phyloP scores from a whole-genome alignment of 345 rosid genomes.

The Bruguiera gymnorhiza region DNA sequence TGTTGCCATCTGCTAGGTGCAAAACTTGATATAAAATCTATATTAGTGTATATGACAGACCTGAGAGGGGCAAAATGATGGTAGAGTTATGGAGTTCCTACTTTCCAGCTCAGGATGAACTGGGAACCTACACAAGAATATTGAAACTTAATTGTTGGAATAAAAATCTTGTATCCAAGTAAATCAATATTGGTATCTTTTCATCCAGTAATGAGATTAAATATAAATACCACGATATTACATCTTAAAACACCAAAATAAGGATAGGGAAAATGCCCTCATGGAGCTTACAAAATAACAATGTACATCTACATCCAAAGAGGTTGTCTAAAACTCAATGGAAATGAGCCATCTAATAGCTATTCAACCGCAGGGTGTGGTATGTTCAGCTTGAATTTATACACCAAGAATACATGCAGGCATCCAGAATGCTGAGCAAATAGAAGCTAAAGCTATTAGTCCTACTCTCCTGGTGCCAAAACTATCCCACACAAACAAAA shows the following conservation, averaged over 20 bases:
- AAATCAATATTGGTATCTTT: neutral
- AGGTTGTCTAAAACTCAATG: neutral
- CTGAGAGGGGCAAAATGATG: conserved; percentile 85
- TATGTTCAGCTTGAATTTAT: neutral
- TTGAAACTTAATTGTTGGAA: conserved; percentile 16
- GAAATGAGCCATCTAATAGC: neutral
- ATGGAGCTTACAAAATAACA: neutral
- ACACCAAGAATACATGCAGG: neutral
- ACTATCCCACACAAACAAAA: neutral
- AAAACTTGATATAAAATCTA: neutral
- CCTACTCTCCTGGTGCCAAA: neutral
- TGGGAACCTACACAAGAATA: conserved; percentile 54
- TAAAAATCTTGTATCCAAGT: neutral
- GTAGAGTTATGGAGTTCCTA: conserved; percentile 69
- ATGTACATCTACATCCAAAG: neutral
- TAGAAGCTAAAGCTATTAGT: neutral
- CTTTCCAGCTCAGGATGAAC: conserved; percentile 87
- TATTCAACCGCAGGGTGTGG: neutral
- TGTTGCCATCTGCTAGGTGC: neutral
- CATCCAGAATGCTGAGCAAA: neutral
- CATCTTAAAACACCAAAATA: too few species aligned
- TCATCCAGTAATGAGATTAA: too few species aligned
- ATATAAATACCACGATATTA: too few species aligned
- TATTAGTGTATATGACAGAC: conserved; percentile 31
- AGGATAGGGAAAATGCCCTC: too few species aligned